Conservation (phyloP, 2,329 filamentous ascomycete species). For the Alternaria postmessia region DNA sequence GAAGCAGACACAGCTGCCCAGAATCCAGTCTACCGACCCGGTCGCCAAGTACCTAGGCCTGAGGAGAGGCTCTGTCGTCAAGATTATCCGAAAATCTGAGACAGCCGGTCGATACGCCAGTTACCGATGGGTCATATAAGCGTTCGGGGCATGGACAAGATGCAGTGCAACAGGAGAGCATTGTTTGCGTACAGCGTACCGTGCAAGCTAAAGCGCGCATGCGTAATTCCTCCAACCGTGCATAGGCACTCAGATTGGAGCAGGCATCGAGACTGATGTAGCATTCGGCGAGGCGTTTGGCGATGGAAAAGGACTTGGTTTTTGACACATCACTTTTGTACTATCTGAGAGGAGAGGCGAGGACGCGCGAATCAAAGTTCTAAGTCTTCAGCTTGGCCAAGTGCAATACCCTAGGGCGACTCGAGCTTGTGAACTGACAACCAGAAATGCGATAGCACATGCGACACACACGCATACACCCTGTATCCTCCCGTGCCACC, state of each 20-base stretch:
- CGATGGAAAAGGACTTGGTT: constrained; percentile 26
- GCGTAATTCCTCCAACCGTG: constrained; percentile 1
- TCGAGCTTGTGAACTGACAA: background rate
- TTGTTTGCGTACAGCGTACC: background rate
- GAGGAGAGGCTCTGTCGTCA: constrained; percentile 91
- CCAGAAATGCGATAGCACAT: background rate
- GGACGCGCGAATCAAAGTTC: background rate
- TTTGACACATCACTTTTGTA: constrained; percentile 15
- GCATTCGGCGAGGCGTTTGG: constrained; percentile 45
- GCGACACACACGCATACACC: no score
- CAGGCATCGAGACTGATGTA: constrained; percentile 14
- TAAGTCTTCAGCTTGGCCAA: background rate
- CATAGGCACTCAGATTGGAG: constrained; percentile 1
- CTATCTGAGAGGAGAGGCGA: background rate
- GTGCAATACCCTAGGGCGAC: background rate
- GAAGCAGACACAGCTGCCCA: constrained; percentile 96
- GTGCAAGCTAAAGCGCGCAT: background rate
- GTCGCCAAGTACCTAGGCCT: constrained; percentile 92
- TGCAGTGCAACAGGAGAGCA: background rate
- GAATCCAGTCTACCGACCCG: constrained; percentile 90
- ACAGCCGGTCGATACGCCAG: constrained; percentile 96
- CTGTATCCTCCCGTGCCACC: background rate
- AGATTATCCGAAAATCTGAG: constrained; percentile 96
- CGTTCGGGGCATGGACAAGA: background rate
- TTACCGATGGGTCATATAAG: constrained; percentile 74